Percentiles rank a stretch among this genome's conserved stretches.
These are phyloP conservation scores for Nigrospora oryzae DNA, from an alignment of 2,329 filamentous ascomycete genomes.

Conservation along the genomic window DNA sequence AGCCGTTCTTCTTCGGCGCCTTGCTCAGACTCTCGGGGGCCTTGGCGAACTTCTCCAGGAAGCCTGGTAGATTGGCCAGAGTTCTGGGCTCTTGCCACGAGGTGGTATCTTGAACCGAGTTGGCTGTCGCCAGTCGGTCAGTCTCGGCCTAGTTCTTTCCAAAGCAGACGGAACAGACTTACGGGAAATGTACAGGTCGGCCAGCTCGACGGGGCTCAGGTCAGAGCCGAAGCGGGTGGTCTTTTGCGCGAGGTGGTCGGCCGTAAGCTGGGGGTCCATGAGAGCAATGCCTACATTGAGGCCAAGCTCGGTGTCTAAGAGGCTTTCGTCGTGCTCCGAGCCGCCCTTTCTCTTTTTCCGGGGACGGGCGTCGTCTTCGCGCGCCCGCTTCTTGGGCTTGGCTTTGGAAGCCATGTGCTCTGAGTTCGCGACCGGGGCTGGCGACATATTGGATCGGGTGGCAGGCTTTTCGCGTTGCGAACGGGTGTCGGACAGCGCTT, in stretches of 20 bases:
- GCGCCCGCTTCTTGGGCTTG: constrained; percentile 46
- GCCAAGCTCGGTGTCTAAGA: constrained; percentile 59
- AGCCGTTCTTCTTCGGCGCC: constrained; percentile 59
- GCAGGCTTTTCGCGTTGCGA: too few species aligned
- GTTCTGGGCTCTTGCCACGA: constrained; percentile 59
- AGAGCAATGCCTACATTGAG: constrained; percentile 73
- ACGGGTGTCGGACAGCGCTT: too few species aligned
- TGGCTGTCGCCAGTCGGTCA: constrained; percentile 38
- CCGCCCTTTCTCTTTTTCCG: constrained; percentile 48
- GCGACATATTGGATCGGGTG: constrained; percentile 9
- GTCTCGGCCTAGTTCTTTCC: too few species aligned
- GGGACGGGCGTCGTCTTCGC: constrained; percentile 34
- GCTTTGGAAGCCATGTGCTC: constrained; percentile 14
- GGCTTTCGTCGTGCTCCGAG: constrained; percentile 42
- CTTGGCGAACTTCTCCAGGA: constrained; percentile 60
- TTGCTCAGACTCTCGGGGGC: constrained; percentile 52
- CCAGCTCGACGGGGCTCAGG: constrained; percentile 74
- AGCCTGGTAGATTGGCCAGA: constrained; percentile 67
- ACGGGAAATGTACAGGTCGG: constrained; percentile 76
- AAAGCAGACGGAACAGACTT: constrained; percentile 14
- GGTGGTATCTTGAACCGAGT: constrained; percentile 71
- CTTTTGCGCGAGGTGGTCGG: constrained; percentile 77
- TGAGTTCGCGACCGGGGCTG: constrained; percentile 8
- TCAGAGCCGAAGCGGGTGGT: constrained; percentile 72
- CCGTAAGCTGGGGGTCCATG: constrained; percentile 76